Conservation (phyloP, 108 stramenopile species). For the Cafeteria roenbergensis region DNA sequence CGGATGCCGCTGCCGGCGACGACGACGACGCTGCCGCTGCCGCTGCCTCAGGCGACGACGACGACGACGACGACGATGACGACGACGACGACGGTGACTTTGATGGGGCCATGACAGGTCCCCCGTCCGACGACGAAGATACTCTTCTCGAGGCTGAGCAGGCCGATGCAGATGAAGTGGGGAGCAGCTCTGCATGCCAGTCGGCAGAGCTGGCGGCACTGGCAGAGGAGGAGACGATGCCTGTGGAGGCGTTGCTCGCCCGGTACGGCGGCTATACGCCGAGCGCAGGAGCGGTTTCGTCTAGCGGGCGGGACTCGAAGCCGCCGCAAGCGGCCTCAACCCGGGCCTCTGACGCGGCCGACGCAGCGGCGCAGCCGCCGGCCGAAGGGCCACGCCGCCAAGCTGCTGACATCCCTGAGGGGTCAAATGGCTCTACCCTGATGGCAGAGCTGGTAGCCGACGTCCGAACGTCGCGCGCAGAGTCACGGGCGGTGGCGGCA, state of each 20-base stretch:
- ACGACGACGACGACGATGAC: slow-evolving; percentile 52
- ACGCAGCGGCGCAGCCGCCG: too few species aligned
- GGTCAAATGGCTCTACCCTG: too few species aligned
- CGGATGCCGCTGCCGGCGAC: not conserved
- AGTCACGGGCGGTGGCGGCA: too few species aligned
- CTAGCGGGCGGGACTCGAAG: not conserved
- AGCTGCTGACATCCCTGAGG: too few species aligned
- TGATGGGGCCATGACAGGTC: not conserved
- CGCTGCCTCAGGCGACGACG: slow-evolving; percentile 43
- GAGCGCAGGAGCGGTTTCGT: not conserved
- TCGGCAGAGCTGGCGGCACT: slow-evolving; percentile 34
- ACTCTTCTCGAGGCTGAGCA: slow-evolving; percentile 28
- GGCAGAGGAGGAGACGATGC: slow-evolving; percentile 25
- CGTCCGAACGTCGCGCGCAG: too few species aligned
- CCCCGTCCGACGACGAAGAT: not conserved
- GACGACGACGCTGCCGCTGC: slow-evolving; percentile 10
- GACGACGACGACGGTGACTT: not conserved
- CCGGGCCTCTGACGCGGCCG: too few species aligned
- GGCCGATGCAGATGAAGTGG: slow-evolving; percentile 44
- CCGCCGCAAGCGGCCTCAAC: too few species aligned
- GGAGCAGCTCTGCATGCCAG: slow-evolving; percentile 39
- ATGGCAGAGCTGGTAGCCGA: too few species aligned
- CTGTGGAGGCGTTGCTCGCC: slow-evolving; percentile 31
- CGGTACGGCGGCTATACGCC: slow-evolving; percentile 14
- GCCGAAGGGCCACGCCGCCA: too few species aligned